These are phyloP conservation scores for Penicillium antarcticum DNA, from an alignment of 495 filamentous ascomycete species.

Conservation along the genomic window DNA sequence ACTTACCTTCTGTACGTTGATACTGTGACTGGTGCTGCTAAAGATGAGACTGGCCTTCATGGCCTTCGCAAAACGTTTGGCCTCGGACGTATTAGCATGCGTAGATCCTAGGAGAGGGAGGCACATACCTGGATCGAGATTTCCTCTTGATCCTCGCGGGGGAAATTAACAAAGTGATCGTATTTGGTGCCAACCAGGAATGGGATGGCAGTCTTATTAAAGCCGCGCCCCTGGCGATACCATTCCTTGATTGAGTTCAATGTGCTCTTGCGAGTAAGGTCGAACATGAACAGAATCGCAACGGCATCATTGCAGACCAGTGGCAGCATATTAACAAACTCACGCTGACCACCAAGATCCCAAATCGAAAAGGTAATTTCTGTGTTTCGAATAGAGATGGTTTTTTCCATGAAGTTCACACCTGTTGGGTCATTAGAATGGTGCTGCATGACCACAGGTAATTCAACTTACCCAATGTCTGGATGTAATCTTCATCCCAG, in stretches of 20 bases:
- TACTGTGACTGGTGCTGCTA: constrained; percentile 97
- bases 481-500: constrained; percentile 99
- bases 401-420: constrained; percentile 99
- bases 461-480: constrained; percentile 73
- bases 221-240: constrained; percentile 96
- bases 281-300: constrained; percentile 99
- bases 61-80: constrained; percentile 92
- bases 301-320: constrained; percentile 98
- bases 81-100: constrained; percentile 46
- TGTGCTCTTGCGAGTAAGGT: constrained; percentile 95
- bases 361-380: constrained; percentile 99
- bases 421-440: constrained; percentile 37
- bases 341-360: constrained; percentile 96
- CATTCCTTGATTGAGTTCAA: constrained; percentile 99
- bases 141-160: constrained; percentile 94
- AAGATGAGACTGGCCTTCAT: constrained; percentile 98
- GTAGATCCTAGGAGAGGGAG: neutral
- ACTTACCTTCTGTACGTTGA: constrained; percentile 96
- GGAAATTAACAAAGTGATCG: constrained; percentile 98
- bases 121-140: constrained; percentile 82
- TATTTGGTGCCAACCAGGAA: constrained; percentile 97
- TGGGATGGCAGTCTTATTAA: constrained; percentile 99
- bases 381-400: constrained; percentile 98
- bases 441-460: neutral
- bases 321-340: constrained; percentile 99